Evolutionary conservation across 129 eudicot species (phyloP).

Genomic region (Helichrysum umbraculigerum): DNA sequence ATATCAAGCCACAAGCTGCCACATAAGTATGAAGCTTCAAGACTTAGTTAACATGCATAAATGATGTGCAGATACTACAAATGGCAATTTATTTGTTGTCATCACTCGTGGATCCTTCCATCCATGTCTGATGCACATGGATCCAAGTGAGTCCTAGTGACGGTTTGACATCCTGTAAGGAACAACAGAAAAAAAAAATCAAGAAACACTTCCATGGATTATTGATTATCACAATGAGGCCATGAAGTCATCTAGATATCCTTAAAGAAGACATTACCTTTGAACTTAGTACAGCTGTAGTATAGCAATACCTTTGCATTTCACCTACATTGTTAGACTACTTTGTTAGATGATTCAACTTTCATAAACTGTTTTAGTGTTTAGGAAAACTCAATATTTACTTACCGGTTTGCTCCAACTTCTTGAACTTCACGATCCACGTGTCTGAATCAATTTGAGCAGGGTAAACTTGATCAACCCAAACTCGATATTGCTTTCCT

Average conservation of each 20-base stretch:
- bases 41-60: no score
- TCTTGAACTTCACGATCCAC: conserved; percentile 77
- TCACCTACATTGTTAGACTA: conserved; percentile 49
- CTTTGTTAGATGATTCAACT: background rate
- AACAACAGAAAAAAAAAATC: conserved; percentile 1
- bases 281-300: conserved; percentile 70
- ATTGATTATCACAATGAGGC: background rate
- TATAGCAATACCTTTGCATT: conserved; percentile 48
- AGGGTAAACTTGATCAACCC: conserved; percentile 86
- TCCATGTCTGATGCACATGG: conserved; percentile 87
- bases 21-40: no score
- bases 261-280: conserved; percentile 37
- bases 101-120: conserved; percentile 46
- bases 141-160: conserved; percentile 69
- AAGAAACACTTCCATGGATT: background rate
- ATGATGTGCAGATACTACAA: no score
- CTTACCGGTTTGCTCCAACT: conserved; percentile 74
- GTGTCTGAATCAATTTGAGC: conserved; percentile 53
- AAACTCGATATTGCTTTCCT: conserved; percentile 62
- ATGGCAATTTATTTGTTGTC: no score
- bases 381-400: background rate
- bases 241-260: background rate
- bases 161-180: conserved; percentile 46
- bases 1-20: no score
- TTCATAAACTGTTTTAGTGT: background rate